Evolutionary conservation across 345 rosid species (phyloP).

Genomic region (Eucalyptus regnans): DNA sequence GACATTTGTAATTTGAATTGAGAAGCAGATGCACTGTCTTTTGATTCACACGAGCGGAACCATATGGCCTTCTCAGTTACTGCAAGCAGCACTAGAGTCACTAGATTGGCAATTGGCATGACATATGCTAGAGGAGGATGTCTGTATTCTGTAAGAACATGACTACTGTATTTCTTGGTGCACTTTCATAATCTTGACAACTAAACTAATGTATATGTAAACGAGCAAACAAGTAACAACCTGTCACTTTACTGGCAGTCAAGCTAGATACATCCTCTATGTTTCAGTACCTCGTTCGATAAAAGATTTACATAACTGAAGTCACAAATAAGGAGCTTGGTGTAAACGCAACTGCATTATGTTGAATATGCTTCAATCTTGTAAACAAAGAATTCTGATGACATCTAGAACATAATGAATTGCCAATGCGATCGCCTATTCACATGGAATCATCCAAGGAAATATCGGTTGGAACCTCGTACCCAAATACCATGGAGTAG

Average conservation of each 20-base stretch:
- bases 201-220: neutral
- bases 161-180: neutral
- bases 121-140: neutral
- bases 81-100: neutral
- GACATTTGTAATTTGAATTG: neutral
- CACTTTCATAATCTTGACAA: neutral
- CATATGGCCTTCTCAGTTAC: neutral
- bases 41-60: neutral
- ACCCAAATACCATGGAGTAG: conserved; percentile 64
- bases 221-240: neutral
- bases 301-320: neutral
- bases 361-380: neutral
- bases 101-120: neutral
- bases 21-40: neutral
- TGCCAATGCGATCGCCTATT: neutral
- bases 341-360: neutral
- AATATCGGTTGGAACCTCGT: conserved; percentile 46
- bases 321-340: neutral
- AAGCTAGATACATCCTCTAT: neutral
- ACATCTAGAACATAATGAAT: neutral
- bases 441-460: conserved; percentile 16
- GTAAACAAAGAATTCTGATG: neutral
- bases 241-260: neutral
- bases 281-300: neutral
- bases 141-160: neutral